These are phyloP conservation scores for Phytopythium helicoides DNA, from an alignment of 352 stramenopile genomes.

Conservation along the genomic window DNA sequence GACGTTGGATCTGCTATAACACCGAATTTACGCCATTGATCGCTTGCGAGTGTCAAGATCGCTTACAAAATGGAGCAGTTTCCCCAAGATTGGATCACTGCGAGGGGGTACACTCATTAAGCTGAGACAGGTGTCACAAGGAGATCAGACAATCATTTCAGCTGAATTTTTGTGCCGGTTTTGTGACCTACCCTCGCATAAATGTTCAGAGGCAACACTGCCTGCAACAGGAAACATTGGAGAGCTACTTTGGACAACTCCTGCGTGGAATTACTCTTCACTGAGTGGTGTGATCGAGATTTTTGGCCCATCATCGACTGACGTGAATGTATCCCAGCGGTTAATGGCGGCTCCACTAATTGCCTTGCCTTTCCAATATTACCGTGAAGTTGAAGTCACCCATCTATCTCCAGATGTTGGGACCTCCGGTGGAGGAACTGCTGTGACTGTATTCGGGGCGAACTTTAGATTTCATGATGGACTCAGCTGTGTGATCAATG, in stretches of 20 bases:
- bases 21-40: constrained; percentile 9
- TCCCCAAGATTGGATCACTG: neutral
- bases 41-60: constrained; percentile 13
- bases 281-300: constrained; percentile 24
- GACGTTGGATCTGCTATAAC: constrained; percentile 28
- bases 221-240: constrained; percentile 1
- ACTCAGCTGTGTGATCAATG: constrained; percentile 34
- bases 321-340: neutral
- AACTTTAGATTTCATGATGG: constrained; percentile 28
- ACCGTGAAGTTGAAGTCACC: constrained; percentile 22
- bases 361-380: constrained; percentile 29
- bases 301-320: neutral
- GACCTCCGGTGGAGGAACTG: constrained; percentile 20
- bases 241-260: constrained; percentile 17
- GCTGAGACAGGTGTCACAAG: neutral
- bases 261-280: constrained; percentile 11
- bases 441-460: constrained; percentile 24
- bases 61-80: neutral
- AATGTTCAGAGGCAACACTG: constrained; percentile 17
- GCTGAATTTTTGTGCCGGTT: constrained; percentile 18
- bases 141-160: too few species aligned
- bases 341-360: neutral
- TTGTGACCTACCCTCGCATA: constrained; percentile 10
- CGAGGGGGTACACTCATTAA: neutral
- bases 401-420: constrained; percentile 20